Conservation (phyloP, 176 grass and related monocot species). For the Thinopyrum elongatum region DNA sequence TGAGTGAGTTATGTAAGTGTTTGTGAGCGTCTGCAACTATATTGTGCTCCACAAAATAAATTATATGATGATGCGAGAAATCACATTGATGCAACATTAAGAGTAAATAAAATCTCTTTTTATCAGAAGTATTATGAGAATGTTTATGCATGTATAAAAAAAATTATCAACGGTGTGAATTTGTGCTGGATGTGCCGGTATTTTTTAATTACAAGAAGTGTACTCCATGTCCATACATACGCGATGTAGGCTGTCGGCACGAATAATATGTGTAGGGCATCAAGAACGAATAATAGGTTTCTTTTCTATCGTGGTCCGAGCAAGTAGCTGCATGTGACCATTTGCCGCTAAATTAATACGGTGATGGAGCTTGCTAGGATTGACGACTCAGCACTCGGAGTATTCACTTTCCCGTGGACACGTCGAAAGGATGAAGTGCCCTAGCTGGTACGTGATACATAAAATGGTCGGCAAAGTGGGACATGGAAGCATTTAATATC, state of each 20-base stretch:
- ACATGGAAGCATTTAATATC: neutral
- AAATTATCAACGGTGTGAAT: neutral
- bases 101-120: no score
- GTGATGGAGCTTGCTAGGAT: neutral
- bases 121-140: no score
- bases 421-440: neutral
- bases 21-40: no score
- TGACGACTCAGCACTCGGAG: neutral
- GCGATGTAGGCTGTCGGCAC: neutral
- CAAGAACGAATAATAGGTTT: neutral
- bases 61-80: no score
- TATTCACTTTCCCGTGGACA: neutral
- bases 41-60: no score
- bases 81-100: no score
- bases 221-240: neutral
- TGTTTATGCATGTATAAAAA: no score
- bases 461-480: neutral
- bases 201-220: neutral
- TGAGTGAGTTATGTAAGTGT: no score
- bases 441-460: neutral
- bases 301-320: neutral
- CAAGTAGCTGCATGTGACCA: neutral
- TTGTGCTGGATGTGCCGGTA: neutral
- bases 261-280: neutral
- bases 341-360: neutral